These are phyloP conservation scores for Candida sakaeoensis DNA, from an alignment of 805 yeast genomes.

Conservation along the genomic window DNA sequence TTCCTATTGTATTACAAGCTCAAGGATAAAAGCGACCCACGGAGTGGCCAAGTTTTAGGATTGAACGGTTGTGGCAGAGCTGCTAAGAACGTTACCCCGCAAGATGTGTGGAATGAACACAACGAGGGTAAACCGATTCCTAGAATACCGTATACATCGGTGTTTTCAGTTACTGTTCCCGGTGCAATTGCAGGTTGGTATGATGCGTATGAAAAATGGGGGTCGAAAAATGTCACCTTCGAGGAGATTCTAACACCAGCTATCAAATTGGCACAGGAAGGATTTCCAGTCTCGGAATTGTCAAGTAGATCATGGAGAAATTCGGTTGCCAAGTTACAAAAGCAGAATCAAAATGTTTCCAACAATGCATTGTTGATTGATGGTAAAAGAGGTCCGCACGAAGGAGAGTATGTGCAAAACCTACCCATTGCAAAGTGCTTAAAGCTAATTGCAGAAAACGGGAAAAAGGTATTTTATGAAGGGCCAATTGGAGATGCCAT, in stretches of 20 bases:
- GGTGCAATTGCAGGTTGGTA: conserved; percentile 81
- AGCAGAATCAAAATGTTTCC: conserved; percentile 30
- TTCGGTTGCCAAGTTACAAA: conserved; percentile 36
- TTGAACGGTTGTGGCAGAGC: conserved; percentile 76
- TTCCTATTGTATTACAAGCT: conserved; percentile 59
- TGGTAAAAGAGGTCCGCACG: conserved; percentile 40
- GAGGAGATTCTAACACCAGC: conserved; percentile 61
- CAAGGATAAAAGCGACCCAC: conserved; percentile 25
- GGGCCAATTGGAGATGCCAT: conserved; percentile 70
- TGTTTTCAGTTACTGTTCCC: conserved; percentile 66
- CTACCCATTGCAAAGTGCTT: conserved; percentile 50
- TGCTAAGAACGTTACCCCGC: conserved; percentile 48
- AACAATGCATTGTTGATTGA: conserved; percentile 34
- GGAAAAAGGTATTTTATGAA: conserved; percentile 64
- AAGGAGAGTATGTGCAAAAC: conserved; percentile 58
- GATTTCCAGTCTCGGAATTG: conserved; percentile 62
- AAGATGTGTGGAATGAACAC: conserved; percentile 41
- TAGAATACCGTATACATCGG: conserved; percentile 51
- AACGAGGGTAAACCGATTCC: conserved; percentile 38
- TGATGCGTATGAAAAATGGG: conserved; percentile 68
- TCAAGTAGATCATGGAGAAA: conserved; percentile 48
- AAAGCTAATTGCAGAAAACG: conserved; percentile 48
- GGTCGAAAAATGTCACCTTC: conserved; percentile 61
- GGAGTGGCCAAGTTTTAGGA: conserved; percentile 47
- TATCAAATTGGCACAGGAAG: conserved; percentile 64